Evolutionary conservation across 345 rosid species (phyloP), one percentile per base, ranked within the genome.

Genomic region (Punica granatum): DNA sequence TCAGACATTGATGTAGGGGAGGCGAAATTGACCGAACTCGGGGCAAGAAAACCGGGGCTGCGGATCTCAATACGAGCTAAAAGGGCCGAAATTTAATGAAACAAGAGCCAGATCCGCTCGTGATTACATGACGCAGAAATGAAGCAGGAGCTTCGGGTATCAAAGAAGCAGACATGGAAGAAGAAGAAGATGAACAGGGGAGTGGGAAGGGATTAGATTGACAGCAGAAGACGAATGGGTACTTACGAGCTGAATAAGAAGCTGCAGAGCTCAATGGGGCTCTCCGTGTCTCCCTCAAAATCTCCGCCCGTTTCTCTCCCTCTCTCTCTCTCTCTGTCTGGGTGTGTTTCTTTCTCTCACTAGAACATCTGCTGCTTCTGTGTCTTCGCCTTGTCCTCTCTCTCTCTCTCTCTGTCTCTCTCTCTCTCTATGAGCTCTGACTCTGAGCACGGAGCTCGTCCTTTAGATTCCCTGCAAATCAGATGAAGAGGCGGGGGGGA

Each of bases 381-480:
- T 60, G 41, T 44, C 58, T 21, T 59, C 71, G 48, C n/a, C 68
- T 58, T 28, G 41, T 33, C 21, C 31, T 6, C 56, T 35, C 44
- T 53, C 73, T 37, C 69, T 54, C 13, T 68, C 65, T 28, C 73
- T 76, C 73, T 77, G 67, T 58, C 70, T 72, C 75, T 70, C 74
- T 54, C 63, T 59, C 44, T 69, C 56, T 65, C 63, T 32, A 32
- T 15, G 23, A 54, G n/a, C 26, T 72, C 80, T 39, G 70, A 65
- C 70, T 72, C 79, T 63, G 84, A 70, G 79, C 83, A 81, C 83
- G 76, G 82, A 76, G 82, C 81, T 84, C 75, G 82, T 80, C 81
- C 78, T 80, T 74, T 78, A 73, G 86, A 77, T 83, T 84, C 81
- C 75, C 86, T 76, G 87, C 87, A 83, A 85, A 90, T 79, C 88